These are phyloP conservation scores for Cicer yamashitae DNA, from an alignment of 306 rosid species.

Conservation along the genomic window DNA sequence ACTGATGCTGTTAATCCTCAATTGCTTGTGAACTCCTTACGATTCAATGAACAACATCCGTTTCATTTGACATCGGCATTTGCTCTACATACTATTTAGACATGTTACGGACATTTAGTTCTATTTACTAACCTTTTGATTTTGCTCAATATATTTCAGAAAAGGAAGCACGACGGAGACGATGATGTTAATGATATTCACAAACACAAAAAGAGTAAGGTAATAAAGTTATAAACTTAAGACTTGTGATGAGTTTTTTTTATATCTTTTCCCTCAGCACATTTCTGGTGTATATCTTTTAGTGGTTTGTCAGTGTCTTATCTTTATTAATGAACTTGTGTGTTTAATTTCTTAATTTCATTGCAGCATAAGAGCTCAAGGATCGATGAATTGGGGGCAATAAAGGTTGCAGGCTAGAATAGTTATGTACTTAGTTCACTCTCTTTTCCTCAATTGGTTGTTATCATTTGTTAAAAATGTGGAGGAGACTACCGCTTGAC, in stretches of 20 bases:
- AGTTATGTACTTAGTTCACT: slow-evolving; percentile 55
- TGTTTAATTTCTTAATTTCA: slow-evolving; percentile 40
- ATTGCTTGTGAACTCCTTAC: slow-evolving; percentile 31
- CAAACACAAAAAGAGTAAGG: slow-evolving; percentile 99
- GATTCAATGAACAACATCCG: slow-evolving; percentile 12
- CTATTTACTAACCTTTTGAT: slow-evolving; percentile 12
- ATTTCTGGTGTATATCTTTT: slow-evolving; percentile 30
- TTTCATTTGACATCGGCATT: slow-evolving; percentile 25
- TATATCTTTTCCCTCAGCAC: slow-evolving; percentile 11
- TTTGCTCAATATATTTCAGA: slow-evolving; percentile 61
- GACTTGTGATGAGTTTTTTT: slow-evolving; percentile 14
- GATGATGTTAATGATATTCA: slow-evolving; percentile 84
- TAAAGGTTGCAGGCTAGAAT: slow-evolving; percentile 83
- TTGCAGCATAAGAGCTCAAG: slow-evolving; percentile 92
- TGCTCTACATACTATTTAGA: slow-evolving; percentile 17
- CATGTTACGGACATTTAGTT: slow-evolving; percentile 26
- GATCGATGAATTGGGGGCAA: slow-evolving; percentile 85
- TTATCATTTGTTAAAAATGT: slow-evolving; percentile 61
- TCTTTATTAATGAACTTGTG: slow-evolving; percentile 30
- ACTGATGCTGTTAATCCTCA: neutral
- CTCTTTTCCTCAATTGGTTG: slow-evolving; percentile 69
- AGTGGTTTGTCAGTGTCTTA: slow-evolving; percentile 24
- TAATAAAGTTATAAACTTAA: slow-evolving; percentile 54
- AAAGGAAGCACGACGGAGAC: slow-evolving; percentile 98
- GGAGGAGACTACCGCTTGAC: slow-evolving; percentile 66